These are phyloP conservation scores for Coemansia sp. DNA, from an alignment of 192 early-diverging fungal species.

Conservation along the genomic window DNA sequence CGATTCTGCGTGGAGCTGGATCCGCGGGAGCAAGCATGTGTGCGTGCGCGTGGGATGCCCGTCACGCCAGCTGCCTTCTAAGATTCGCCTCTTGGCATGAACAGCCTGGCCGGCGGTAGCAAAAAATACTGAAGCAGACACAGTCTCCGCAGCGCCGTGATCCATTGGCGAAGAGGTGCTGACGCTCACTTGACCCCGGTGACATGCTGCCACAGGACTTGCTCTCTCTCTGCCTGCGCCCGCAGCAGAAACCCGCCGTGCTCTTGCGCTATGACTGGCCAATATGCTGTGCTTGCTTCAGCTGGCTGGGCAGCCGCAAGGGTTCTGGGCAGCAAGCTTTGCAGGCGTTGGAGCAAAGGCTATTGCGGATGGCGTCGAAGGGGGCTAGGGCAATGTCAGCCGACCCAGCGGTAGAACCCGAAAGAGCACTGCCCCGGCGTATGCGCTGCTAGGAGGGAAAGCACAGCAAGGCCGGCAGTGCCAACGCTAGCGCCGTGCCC, in stretches of 20 bases:
- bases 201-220: neutral
- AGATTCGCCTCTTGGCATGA: too few species aligned
- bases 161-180: neutral
- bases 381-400: neutral
- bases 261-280: neutral
- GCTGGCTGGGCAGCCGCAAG: too few species aligned
- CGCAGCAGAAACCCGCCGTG: too few species aligned
- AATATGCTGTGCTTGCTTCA: too few species aligned
- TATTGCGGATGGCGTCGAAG: neutral
- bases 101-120: too few species aligned
- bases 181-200: neutral
- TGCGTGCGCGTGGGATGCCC: too few species aligned
- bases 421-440: neutral
- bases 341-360: too few species aligned
- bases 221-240: neutral
- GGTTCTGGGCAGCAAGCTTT: too few species aligned
- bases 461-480: neutral
- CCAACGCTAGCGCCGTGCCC: too few species aligned
- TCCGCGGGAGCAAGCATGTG: too few species aligned
- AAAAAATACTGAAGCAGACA: neutral
- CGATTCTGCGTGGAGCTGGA: too few species aligned
- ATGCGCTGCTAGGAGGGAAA: neutral
- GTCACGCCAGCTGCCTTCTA: too few species aligned
- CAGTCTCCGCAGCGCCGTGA: neutral
- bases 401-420: conserved; percentile 11